phyloP scores from a whole-genome alignment of 768 basidiomycete species.

The Termitomyces bulborhizus region DNA sequence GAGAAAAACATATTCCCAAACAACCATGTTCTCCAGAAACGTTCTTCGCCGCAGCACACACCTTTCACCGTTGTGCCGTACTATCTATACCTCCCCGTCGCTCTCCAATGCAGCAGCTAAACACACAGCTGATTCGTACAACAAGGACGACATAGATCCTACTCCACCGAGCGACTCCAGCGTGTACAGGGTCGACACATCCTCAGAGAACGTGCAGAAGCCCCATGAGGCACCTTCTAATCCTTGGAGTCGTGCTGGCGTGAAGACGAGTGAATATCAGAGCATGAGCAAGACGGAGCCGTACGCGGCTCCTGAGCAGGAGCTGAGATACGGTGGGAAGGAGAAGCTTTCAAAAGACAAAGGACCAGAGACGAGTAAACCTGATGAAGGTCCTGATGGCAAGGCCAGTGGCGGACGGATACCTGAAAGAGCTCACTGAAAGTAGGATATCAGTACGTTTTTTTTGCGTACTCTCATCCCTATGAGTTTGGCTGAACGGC shows the following conservation, averaged over 20 bases:
- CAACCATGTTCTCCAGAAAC: conserved; percentile 10
- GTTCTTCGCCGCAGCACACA: conserved; percentile 3
- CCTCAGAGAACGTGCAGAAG: conserved; percentile 36
- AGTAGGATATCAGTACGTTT: conserved; percentile 1
- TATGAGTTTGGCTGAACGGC: neutral
- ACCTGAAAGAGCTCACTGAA: conserved; percentile 15
- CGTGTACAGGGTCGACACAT: conserved; percentile 40
- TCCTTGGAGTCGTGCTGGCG: conserved; percentile 35
- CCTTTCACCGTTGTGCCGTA: conserved; percentile 4
- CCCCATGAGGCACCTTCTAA: conserved; percentile 46
- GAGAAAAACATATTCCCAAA: neutral
- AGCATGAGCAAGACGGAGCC: conserved; percentile 25
- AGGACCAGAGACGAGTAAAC: conserved; percentile 25
- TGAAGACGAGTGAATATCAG: conserved; percentile 29
- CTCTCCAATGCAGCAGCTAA: neutral
- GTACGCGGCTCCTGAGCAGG: conserved; percentile 23
- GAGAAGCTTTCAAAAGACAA: conserved; percentile 23
- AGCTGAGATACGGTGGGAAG: conserved; percentile 23
- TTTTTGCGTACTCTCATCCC: neutral
- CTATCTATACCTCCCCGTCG: conserved; percentile 1
- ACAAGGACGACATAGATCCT: conserved; percentile 43
- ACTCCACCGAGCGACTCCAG: conserved; percentile 33
- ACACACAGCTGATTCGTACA: conserved; percentile 37
- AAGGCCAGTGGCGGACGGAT: conserved; percentile 30
- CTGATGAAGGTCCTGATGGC: conserved; percentile 30